Percentiles rank a stretch among this genome's conserved stretches.
Evolutionary conservation across 106 monocot genomes (phyloP).

Genomic region (Dioscorea dumetorum): DNA sequence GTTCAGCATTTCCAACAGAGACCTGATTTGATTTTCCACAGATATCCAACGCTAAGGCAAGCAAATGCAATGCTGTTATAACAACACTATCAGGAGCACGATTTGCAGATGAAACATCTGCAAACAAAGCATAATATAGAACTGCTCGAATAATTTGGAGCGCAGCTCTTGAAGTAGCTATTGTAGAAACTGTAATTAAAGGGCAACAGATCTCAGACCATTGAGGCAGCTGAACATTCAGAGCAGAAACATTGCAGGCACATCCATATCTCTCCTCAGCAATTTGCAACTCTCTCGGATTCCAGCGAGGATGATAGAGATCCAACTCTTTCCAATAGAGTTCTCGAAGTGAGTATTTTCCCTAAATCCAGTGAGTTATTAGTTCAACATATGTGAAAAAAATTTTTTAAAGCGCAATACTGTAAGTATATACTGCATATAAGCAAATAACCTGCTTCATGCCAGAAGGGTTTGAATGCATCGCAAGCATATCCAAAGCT

Average conservation of each 20-base stretch:
- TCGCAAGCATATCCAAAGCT: conserved; percentile 62
- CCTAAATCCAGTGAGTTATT: conserved; percentile 28
- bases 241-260: conserved; percentile 66
- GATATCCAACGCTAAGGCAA: conserved; percentile 70
- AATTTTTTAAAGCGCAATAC: neutral
- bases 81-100: conserved; percentile 85
- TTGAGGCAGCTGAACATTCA: conserved; percentile 64
- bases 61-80: conserved; percentile 75
- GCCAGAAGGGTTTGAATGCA: conserved; percentile 79
- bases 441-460: conserved; percentile 69
- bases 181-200: conserved; percentile 42
- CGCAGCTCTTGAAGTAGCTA: conserved; percentile 63
- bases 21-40: conserved; percentile 34
- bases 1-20: neutral
- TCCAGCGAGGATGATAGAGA: conserved; percentile 94
- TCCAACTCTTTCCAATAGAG: conserved; percentile 84
- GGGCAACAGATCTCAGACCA: conserved; percentile 66
- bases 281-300: conserved; percentile 68
- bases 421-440: neutral
- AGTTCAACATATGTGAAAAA: neutral
- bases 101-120: conserved; percentile 33
- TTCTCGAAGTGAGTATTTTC: conserved; percentile 73
- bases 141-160: conserved; percentile 60
- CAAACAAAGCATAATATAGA: conserved; percentile 63
- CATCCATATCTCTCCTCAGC: conserved; percentile 84